phyloP scores from a whole-genome alignment of 2,329 filamentous ascomycete genomes.

The Colletotrichum sp. region DNA sequence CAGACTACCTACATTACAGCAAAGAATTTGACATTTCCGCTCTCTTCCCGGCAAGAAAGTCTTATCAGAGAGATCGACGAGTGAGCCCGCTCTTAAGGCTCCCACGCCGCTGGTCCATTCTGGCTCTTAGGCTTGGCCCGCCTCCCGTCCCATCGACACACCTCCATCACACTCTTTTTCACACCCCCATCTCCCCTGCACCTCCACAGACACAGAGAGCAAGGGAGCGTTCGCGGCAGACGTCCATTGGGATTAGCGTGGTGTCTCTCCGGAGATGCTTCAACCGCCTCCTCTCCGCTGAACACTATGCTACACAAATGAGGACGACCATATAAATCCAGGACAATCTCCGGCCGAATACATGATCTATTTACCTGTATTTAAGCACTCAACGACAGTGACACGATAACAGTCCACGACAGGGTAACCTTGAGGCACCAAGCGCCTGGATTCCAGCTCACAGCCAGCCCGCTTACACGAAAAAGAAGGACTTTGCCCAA shows the following conservation, averaged over 20 bases:
- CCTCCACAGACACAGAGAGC: constrained; percentile 1
- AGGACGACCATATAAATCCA: constrained; percentile 8
- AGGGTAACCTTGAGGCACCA: neutral
- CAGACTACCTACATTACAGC: neutral
- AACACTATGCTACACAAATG: neutral
- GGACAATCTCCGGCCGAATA: neutral
- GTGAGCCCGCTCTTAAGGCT: constrained; percentile 14
- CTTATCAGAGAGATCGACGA: constrained; percentile 20
- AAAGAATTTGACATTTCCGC: constrained; percentile 17
- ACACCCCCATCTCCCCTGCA: constrained; percentile 4
- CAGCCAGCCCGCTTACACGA: neutral
- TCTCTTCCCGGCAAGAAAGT: neutral
- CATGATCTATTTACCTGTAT: neutral
- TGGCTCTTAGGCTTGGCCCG: constrained; percentile 6
- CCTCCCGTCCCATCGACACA: neutral
- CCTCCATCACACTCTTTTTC: neutral
- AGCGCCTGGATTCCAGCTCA: neutral
- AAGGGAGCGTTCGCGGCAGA: constrained; percentile 17
- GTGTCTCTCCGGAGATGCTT: constrained; percentile 16
- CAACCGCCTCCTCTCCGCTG: neutral
- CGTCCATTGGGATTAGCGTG: constrained; percentile 15
- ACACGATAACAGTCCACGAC: neutral
- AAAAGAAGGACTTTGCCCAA: neutral
- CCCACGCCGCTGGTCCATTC: constrained; percentile 4
- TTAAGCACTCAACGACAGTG: neutral